Percentiles rank a stretch among this genome's conserved stretches.
Conservation (phyloP, 768 basidiomycete genomes). For the Pisolithus albus region DNA sequence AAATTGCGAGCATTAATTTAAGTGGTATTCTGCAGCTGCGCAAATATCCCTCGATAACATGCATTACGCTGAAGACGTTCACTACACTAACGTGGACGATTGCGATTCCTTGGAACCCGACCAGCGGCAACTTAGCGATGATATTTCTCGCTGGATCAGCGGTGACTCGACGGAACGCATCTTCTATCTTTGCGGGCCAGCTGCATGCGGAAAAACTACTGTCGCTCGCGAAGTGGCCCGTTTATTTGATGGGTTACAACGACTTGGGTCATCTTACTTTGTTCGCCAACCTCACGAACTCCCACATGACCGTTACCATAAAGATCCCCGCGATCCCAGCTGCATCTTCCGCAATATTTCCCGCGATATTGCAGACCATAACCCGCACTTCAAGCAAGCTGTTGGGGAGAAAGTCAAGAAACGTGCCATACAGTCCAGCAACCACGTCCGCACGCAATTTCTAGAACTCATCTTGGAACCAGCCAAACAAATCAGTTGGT, state of each 20-base stretch:
- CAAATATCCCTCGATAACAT: constrained; percentile 14
- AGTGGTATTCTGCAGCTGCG: background rate
- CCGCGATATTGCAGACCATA: constrained; percentile 26
- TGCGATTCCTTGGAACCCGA: constrained; percentile 7
- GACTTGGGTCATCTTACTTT: constrained; percentile 28
- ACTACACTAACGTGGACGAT: constrained; percentile 11
- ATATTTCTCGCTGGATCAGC: constrained; percentile 15
- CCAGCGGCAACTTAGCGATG: constrained; percentile 7
- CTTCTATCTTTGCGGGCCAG: constrained; percentile 22
- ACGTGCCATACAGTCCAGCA: constrained; percentile 17
- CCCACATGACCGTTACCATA: constrained; percentile 13
- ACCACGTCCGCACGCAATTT: constrained; percentile 20
- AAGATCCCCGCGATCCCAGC: constrained; percentile 13
- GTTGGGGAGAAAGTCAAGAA: constrained; percentile 15
- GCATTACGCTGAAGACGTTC: constrained; percentile 15
- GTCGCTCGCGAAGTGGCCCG: constrained; percentile 26
- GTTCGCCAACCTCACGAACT: constrained; percentile 12
- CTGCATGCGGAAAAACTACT: constrained; percentile 27
- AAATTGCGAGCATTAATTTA: background rate
- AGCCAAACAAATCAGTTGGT: constrained; percentile 11
- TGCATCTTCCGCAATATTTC: constrained; percentile 31
- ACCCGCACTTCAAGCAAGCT: constrained; percentile 18
- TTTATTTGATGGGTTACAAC: constrained; percentile 17
- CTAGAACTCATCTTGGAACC: constrained; percentile 23
- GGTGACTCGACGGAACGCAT: constrained; percentile 12